A percentile compares a stretch with the other conserved stretches of the same genome.
These are phyloP conservation scores for Chlorella sorokiniana DNA, from an alignment of 139 green algal genomes.

Conservation along the genomic window DNA sequence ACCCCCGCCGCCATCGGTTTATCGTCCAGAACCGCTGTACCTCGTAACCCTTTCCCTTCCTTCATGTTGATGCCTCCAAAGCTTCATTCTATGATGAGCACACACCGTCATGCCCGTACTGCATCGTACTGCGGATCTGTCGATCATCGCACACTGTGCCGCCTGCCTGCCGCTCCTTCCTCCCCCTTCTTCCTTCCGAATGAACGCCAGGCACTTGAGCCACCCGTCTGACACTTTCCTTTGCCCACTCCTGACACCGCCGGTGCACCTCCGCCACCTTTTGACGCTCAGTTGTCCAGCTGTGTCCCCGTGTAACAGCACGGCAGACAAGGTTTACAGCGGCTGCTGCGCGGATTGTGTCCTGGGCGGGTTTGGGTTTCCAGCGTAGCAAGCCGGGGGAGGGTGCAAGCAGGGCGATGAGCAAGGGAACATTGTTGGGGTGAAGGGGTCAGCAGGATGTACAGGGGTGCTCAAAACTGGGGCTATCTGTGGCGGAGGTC, in stretches of 20 bases:
- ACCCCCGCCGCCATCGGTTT: background rate
- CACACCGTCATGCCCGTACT: background rate
- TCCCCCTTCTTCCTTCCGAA: background rate
- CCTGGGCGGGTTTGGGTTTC: too few species aligned
- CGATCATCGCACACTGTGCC: background rate
- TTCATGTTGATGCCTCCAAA: too few species aligned
- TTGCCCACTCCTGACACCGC: background rate
- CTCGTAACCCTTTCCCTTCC: background rate
- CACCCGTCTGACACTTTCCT: background rate
- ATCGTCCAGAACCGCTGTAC: background rate
- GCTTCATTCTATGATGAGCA: too few species aligned
- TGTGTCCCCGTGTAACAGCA: too few species aligned
- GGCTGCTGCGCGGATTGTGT: too few species aligned
- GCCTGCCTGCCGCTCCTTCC: background rate
- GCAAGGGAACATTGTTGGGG: too few species aligned
- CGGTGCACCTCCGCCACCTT: background rate
- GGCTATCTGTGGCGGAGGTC: too few species aligned
- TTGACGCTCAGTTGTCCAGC: background rate
- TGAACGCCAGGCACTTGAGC: background rate
- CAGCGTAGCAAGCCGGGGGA: too few species aligned
- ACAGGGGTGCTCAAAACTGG: too few species aligned
- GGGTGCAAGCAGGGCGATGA: too few species aligned
- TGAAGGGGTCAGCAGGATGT: too few species aligned
- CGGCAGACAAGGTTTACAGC: too few species aligned
- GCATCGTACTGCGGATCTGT: background rate